phyloP scores from a whole-genome alignment of 371 early-diverging fungal species.

The Apophysomyces trapeziformis region DNA sequence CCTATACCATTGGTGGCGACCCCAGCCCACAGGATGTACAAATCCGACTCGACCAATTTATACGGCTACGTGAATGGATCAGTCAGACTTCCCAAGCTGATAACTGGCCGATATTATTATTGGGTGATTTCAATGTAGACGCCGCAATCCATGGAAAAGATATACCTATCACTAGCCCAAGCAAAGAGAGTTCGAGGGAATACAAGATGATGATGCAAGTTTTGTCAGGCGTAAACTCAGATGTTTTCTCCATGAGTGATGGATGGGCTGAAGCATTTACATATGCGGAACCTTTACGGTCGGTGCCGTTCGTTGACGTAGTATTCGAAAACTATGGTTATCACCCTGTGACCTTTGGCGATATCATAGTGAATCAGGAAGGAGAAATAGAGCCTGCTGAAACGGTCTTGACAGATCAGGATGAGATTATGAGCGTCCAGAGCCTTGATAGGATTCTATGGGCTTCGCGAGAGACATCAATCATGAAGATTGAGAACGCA shows the following conservation, averaged over 20 bases:
- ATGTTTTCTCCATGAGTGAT: conserved; percentile 35
- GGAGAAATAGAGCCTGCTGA: conserved; percentile 58
- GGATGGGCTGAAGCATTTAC: conserved; percentile 17
- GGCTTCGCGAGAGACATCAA: conserved; percentile 19
- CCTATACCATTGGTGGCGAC: conserved; percentile 52
- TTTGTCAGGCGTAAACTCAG: conserved; percentile 45
- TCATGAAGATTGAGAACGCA: conserved; percentile 22
- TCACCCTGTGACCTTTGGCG: conserved; percentile 84
- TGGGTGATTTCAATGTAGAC: conserved; percentile 82
- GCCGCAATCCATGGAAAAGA: conserved; percentile 51
- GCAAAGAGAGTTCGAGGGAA: conserved; percentile 54
- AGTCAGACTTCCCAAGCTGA: conserved; percentile 42
- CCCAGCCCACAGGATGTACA: conserved; percentile 56
- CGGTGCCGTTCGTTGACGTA: conserved; percentile 48
- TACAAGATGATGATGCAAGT: conserved; percentile 72
- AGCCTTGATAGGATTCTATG: conserved; percentile 77
- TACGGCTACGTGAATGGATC: conserved; percentile 66
- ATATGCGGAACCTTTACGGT: not conserved
- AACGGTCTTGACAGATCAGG: conserved; percentile 60
- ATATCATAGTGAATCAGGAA: conserved; percentile 48
- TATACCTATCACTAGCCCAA: conserved; percentile 24
- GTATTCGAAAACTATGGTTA: conserved; percentile 59
- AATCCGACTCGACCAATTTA: conserved; percentile 63
- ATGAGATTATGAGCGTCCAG: conserved; percentile 59
- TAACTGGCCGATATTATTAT: conserved; percentile 57